phyloP scores from a whole-genome alignment of 2,329 filamentous ascomycete species.

The Sporothrix luriei region DNA sequence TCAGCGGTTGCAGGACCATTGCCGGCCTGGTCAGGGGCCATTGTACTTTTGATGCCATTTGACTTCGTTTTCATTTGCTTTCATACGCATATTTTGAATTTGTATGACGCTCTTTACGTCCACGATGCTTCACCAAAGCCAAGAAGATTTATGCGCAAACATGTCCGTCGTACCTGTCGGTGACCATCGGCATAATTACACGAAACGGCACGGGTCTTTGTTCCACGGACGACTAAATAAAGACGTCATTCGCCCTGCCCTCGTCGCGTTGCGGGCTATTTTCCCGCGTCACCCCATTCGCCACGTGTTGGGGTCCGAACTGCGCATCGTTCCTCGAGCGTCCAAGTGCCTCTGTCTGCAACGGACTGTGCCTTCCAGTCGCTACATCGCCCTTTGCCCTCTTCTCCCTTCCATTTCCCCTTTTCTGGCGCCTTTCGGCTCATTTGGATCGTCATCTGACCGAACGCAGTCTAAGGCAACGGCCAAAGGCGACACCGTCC shows the following conservation, averaged over 20 bases:
- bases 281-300: neutral
- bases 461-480: neutral
- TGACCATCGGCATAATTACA: neutral
- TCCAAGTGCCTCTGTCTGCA: neutral
- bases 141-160: neutral
- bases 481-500: neutral
- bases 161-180: neutral
- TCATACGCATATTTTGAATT: neutral
- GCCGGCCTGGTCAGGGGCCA: neutral
- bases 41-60: neutral
- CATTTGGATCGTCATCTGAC: constrained; percentile 18
- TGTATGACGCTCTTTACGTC: neutral
- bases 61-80: neutral
- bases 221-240: constrained; percentile 4
- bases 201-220: neutral
- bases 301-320: constrained; percentile 15
- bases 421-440: constrained; percentile 9
- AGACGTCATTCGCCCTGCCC: constrained; percentile 12
- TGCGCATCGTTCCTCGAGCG: neutral
- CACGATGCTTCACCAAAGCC: neutral
- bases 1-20: constrained; percentile 10
- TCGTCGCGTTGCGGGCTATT: constrained; percentile 5
- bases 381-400: neutral
- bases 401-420: neutral
- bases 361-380: neutral